Conservation (phyloP, 2,329 filamentous ascomycete genomes). For the Ophiostoma ips region DNA sequence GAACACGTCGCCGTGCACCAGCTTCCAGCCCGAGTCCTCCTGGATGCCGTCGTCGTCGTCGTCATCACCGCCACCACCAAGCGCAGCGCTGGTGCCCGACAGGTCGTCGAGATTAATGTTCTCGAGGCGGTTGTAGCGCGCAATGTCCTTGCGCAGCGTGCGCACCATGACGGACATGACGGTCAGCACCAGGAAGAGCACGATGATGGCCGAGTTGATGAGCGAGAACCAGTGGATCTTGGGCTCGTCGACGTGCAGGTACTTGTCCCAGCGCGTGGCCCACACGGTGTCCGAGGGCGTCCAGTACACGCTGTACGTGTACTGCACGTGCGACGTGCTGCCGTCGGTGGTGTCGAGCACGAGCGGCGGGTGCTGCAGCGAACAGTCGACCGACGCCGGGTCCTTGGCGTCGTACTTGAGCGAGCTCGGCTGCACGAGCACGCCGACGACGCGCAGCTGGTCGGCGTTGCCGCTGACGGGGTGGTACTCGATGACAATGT, state of each 20-base stretch:
- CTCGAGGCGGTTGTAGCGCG: constrained; percentile 88
- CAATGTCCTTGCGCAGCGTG: constrained; percentile 87
- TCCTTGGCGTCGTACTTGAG: constrained; percentile 41
- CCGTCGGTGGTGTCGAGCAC: constrained; percentile 46
- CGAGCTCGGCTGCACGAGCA: constrained; percentile 74
- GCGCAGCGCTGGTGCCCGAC: constrained; percentile 56
- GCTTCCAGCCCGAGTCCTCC: constrained; percentile 96
- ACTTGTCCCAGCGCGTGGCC: constrained; percentile 98
- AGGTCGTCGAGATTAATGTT: constrained; percentile 83
- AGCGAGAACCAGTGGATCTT: constrained; percentile 99
- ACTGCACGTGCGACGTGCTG: constrained; percentile 51
- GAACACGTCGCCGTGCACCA: constrained; percentile 96
- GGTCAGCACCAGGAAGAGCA: constrained; percentile 79
- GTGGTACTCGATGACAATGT: constrained; percentile 89
- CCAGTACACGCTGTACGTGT: constrained; percentile 92
- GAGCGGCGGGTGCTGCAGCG: constrained; percentile 41
- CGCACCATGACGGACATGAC: constrained; percentile 85
- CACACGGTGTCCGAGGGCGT: constrained; percentile 70
- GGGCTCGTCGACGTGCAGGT: constrained; percentile 90
- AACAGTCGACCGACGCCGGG: constrained; percentile 44
- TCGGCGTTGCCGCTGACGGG: constrained; percentile 51
- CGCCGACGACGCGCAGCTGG: constrained; percentile 79
- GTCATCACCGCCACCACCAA: not conserved
- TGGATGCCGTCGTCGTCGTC: constrained; percentile 70
- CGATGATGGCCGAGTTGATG: constrained; percentile 89